Evolutionary conservation across 2,329 filamentous ascomycete species (phyloP).

Genomic region (Aaosphaeria arxii): DNA sequence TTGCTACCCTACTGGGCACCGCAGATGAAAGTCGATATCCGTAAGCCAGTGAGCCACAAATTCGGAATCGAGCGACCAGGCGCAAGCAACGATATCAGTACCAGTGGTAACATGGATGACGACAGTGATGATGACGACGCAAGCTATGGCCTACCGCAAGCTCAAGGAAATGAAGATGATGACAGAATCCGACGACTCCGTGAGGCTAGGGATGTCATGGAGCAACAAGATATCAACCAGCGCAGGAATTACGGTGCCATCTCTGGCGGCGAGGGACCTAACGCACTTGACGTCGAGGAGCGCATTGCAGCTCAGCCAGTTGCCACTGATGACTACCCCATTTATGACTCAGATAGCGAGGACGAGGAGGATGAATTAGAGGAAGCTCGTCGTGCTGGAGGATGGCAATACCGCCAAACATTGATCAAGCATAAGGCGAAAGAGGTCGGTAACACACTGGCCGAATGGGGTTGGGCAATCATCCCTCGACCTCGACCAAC

Average conservation of each 20-base stretch:
- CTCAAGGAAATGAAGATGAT: constrained; percentile 37
- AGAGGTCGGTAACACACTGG: constrained; percentile 38
- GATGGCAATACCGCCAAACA: constrained; percentile 69
- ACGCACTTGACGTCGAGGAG: constrained; percentile 73
- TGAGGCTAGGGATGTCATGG: constrained; percentile 49
- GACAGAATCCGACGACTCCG: constrained; percentile 48
- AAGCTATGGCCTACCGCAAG: constrained; percentile 22
- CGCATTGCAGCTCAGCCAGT: constrained; percentile 66
- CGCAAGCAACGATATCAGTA: constrained; percentile 70
- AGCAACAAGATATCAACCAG: constrained; percentile 50
- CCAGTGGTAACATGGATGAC: constrained; percentile 74
- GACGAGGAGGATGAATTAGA: constrained; percentile 69
- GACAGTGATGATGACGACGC: constrained; percentile 61
- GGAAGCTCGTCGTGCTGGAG: constrained; percentile 72
- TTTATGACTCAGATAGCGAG: constrained; percentile 91
- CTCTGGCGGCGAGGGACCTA: constrained; percentile 33
- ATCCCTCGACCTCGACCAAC: constrained; percentile 42
- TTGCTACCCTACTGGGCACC: constrained; percentile 96
- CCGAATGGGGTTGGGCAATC: constrained; percentile 24
- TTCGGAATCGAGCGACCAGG: constrained; percentile 86
- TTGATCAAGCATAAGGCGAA: constrained; percentile 50
- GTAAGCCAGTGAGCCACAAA: constrained; percentile 81
- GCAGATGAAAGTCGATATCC: constrained; percentile 97
- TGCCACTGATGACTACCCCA: constrained; percentile 68
- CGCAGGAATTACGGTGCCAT: constrained; percentile 48